Percentiles rank a stretch among this genome's conserved stretches.
Evolutionary conservation across 2,329 filamentous ascomycete species (phyloP).

Genomic region (Microcyclospora tardicrescens): DNA sequence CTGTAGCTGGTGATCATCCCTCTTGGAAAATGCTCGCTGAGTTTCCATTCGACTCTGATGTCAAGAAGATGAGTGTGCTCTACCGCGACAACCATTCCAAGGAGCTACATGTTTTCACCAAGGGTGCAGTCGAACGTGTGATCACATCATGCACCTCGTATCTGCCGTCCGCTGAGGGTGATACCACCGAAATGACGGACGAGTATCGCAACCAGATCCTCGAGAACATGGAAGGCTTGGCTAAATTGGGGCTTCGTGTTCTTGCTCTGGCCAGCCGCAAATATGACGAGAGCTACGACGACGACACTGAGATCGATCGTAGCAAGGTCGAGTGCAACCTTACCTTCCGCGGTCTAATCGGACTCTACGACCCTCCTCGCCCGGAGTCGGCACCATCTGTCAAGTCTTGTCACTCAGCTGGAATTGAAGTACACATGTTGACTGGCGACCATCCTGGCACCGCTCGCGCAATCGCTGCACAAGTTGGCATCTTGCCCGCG

Average conservation of each 20-base stretch:
- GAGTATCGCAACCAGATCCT: constrained; percentile 43
- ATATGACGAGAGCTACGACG: constrained; percentile 16
- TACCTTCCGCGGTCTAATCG: constrained; percentile 65
- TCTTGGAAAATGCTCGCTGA: constrained; percentile 50
- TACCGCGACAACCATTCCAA: constrained; percentile 47
- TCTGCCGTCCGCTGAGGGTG: constrained; percentile 8
- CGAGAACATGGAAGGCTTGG: constrained; percentile 55
- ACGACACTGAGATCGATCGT: constrained; percentile 34
- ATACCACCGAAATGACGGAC: constrained; percentile 35
- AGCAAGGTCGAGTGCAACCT: constrained; percentile 53
- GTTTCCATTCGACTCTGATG: constrained; percentile 60
- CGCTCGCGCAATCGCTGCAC: constrained; percentile 61
- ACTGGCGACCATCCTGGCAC: constrained; percentile 73
- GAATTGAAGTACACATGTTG: constrained; percentile 71
- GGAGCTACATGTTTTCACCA: constrained; percentile 41
- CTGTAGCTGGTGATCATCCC: constrained; percentile 14
- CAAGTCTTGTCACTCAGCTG: constrained; percentile 55
- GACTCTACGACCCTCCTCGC: constrained; percentile 76
- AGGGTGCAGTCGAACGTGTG: constrained; percentile 58
- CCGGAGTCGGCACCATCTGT: constrained; percentile 65
- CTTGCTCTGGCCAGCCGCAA: constrained; percentile 47
- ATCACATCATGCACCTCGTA: constrained; percentile 47
- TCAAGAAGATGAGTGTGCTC: constrained; percentile 67
- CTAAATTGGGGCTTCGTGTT: constrained; percentile 53
- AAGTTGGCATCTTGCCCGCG: constrained; percentile 61